Base-by-base conservation (phyloP, 768 basidiomycete genomes). In the Hypholoma sublateritium region DNA sequence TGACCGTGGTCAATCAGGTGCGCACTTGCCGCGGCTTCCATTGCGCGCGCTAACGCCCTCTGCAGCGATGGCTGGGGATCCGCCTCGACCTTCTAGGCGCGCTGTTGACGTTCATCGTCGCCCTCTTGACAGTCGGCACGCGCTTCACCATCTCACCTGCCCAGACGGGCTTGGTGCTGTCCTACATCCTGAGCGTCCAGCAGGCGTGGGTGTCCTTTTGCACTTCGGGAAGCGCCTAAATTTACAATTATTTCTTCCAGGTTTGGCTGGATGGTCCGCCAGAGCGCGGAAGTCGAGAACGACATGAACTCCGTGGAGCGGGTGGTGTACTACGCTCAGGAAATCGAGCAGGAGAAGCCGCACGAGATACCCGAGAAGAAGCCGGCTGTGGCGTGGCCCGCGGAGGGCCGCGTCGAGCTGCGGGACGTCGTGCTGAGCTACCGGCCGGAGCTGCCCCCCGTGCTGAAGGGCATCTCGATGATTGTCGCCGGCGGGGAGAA, bases 291-390 rank as follows among this genome's bases (percentile, higher is more conserved):
- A 68, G 87, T 95, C 11, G 93, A 96, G 70, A 96, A 97, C 70
- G 83, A 95, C 70, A 94, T 95, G 91, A 93, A 93, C 68, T 84
- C 86, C n/a, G 89, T 91, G 7, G 90, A 92, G 68, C 87, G 95
- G 22, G 78, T 98, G 16, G 74, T 93, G 3, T 83, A 93, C 67
- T 97, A 97, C 64, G 86, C 88, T 41, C 80, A 81, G 17, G 80
- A 85, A 25, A 76, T 97, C 16, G 92, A 94, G 67, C 89, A 94
- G 68, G 93, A 95, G 70, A 82, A 88, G 1, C 80, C 88, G 1
- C 84, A 89, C 63, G 79, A 86, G 39, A 70, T 88, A 16, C 77
- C 84, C 0, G 86, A 85, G 14, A 75, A 69, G 24, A 83, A 81
- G 61, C 88, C 87, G 0, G 70, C 84, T 0, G 57, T 78, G 2